Evolutionary conservation across 1,284 basidiomycete genomes (phyloP), one percentile per base, ranked within the genome.

Genomic region (Cutaneotrichosporon sp.): DNA sequence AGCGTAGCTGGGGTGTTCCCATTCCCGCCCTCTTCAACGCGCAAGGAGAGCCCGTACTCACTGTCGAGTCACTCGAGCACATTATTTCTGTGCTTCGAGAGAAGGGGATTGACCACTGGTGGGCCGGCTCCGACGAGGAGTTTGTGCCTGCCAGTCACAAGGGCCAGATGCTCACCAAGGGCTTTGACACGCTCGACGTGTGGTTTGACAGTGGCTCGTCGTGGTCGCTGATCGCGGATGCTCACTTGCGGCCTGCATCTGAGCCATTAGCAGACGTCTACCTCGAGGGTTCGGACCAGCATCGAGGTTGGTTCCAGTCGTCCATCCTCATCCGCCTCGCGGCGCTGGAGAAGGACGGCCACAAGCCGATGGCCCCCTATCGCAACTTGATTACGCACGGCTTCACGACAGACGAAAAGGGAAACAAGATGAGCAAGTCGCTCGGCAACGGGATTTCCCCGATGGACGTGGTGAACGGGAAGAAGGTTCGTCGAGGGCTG

Each of bases 221-320:
- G 1, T 99, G 97, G 97, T 87, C 91, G 1, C 85, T 92, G 79
- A 82, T 97, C 34, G 72, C 72, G 31, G 68, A 62, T 46, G 62
- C 55, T 58, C 66, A 52, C 29, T 57, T 65, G 3, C 64, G 67
- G 6, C 49, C 70, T 67, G 27, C 20, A 69, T 75, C 25, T 71
- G 63, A 71, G n/a, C 74, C 84, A 47, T 80, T 86, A 34, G 91
- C 95, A 0, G 93, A 99, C 73, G 84, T 98, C 13, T 95, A 92
- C 72, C 81, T 99, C 14, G 97, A 99, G 75, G 97, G 97, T 11
- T 91, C 91, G 0, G 97, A 99, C 78, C 97, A 99, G 77, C 95
- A 99, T 78, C 88, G 97, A 10, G 97, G 97, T 16, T 99, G 97
- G 97, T 99, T 99, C 83, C 97, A 99, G 77, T 95, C 92, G 58